Conservation (phyloP, 2,329 filamentous ascomycete species). For the Drechslerella dactyloides region DNA sequence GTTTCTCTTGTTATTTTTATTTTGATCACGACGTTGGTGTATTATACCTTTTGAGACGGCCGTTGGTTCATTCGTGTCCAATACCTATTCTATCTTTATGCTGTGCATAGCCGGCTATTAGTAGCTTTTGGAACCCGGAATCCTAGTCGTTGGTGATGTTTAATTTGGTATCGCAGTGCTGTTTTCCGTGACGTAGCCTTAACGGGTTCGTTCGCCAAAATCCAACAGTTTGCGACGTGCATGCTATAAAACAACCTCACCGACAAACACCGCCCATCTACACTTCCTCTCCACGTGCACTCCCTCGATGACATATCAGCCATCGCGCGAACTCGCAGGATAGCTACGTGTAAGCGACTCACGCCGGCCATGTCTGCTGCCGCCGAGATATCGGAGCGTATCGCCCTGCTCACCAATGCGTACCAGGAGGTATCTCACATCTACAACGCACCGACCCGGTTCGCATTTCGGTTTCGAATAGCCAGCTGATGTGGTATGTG, state of each 20-base stretch:
- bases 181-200: slow-evolving; percentile 5
- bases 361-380: slow-evolving; percentile 26
- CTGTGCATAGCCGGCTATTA: too few species aligned
- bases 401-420: slow-evolving; percentile 52
- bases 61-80: too few species aligned
- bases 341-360: not conserved
- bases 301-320: not conserved
- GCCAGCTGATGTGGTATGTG: slow-evolving; percentile 20
- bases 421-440: slow-evolving; percentile 53
- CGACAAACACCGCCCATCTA: not conserved
- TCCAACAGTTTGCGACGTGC: slow-evolving; percentile 4
- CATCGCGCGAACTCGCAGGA: not conserved
- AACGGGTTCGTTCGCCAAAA: not conserved
- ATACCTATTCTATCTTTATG: too few species aligned
- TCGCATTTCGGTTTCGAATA: slow-evolving; percentile 20
- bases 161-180: slow-evolving; percentile 5
- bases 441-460: not conserved
- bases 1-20: too few species aligned
- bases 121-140: too few species aligned
- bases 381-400: slow-evolving; percentile 53
- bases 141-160: too few species aligned
- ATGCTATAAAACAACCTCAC: too few species aligned
- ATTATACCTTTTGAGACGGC: too few species aligned
- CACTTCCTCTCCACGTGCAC: not conserved
- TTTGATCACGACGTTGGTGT: too few species aligned